phyloP scores from a whole-genome alignment of 1,139 yeast species.

The Geotrichum klebahnii region DNA sequence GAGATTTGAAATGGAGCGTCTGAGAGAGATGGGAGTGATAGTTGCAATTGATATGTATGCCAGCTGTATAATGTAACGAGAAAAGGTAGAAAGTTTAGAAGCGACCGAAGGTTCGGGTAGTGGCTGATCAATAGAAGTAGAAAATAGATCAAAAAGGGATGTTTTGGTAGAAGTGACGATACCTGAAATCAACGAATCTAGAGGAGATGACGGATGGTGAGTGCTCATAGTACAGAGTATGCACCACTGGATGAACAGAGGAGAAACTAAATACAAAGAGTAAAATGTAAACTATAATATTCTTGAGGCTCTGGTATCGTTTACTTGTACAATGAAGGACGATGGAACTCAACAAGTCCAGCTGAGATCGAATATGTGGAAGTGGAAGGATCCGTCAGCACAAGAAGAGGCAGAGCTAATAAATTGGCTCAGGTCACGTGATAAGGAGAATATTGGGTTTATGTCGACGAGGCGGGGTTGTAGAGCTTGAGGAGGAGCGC shows the following conservation, averaged over 20 bases:
- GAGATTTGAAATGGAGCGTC: not conserved
- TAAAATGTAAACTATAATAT: not conserved
- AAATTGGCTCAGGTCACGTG: too few species aligned
- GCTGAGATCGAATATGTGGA: too few species aligned
- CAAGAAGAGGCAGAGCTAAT: too few species aligned
- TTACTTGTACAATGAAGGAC: too few species aligned
- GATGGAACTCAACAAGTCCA: too few species aligned
- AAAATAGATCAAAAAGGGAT: not conserved
- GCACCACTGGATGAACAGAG: not conserved
- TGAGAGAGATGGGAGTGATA: not conserved
- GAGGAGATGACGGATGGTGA: not conserved
- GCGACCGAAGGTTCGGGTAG: not conserved
- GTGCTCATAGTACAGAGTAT: slow-evolving; percentile 1
- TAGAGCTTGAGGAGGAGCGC: too few species aligned
- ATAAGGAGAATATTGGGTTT: too few species aligned
- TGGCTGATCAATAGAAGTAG: not conserved
- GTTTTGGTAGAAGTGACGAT: not conserved
- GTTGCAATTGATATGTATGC: not conserved
- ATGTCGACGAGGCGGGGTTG: too few species aligned
- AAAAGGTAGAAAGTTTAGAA: not conserved
- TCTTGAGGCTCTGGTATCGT: not conserved
- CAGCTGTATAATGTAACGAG: not conserved
- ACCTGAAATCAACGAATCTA: slow-evolving; percentile 1
- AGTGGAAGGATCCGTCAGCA: too few species aligned
- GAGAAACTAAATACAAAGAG: not conserved